Percentiles rank a stretch among this genome's conserved stretches.
Evolutionary conservation across 1,139 yeast genomes (phyloP).

Genomic region (Schwanniomyces etchellsii): DNA sequence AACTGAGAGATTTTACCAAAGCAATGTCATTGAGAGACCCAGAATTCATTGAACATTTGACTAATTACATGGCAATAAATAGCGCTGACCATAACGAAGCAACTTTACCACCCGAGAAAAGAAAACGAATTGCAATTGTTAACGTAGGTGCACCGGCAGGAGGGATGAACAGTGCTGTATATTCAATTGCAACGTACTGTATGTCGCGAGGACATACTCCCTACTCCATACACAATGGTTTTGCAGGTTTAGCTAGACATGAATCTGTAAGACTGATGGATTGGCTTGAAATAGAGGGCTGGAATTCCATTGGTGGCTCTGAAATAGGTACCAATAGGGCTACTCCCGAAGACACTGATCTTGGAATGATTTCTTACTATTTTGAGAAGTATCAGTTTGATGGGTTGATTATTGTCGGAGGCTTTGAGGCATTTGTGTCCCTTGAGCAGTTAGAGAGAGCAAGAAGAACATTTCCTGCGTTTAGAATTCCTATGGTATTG

Average conservation of each 20-base stretch:
- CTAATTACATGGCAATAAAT: slow-evolving; percentile 55
- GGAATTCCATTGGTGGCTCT: slow-evolving; percentile 75
- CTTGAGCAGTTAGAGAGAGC: slow-evolving; percentile 62
- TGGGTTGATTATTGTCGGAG: slow-evolving; percentile 72
- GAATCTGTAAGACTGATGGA: slow-evolving; percentile 57
- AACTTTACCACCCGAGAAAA: slow-evolving; percentile 46
- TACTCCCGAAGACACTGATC: slow-evolving; percentile 59
- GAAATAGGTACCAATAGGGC: slow-evolving; percentile 78
- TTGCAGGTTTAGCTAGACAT: slow-evolving; percentile 70
- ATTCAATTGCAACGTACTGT: slow-evolving; percentile 71
- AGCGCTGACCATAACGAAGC: slow-evolving; percentile 60
- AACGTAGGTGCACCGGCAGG: slow-evolving; percentile 85
- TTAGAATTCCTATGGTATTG: slow-evolving; percentile 72
- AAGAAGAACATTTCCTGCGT: slow-evolving; percentile 60
- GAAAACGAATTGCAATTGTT: slow-evolving; percentile 63
- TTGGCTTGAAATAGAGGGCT: slow-evolving; percentile 69
- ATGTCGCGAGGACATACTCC: slow-evolving; percentile 72
- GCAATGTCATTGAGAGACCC: slow-evolving; percentile 68
- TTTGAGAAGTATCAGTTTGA: slow-evolving; percentile 69
- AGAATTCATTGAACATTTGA: slow-evolving; percentile 63
- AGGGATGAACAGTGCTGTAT: slow-evolving; percentile 73
- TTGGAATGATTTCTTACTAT: slow-evolving; percentile 72
- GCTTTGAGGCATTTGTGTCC: slow-evolving; percentile 73
- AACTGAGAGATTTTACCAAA: slow-evolving; percentile 50
- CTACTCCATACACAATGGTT: slow-evolving; percentile 71